Conservation (phyloP, 306 rosid genomes). For the Prunus armeniaca region DNA sequence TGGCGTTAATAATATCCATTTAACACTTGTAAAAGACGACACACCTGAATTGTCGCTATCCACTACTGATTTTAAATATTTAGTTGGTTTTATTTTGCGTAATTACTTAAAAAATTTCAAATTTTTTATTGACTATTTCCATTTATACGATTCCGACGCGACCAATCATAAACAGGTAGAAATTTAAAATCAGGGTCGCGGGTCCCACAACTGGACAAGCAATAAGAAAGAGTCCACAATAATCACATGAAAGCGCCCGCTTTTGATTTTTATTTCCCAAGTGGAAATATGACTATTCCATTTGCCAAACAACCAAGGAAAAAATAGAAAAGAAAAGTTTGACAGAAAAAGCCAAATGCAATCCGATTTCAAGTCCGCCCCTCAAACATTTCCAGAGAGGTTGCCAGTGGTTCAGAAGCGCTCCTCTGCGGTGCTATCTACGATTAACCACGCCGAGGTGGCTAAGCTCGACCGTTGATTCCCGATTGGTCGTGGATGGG, state of each 20-base stretch:
- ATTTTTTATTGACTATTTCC: constrained; percentile 2
- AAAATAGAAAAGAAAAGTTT: not conserved
- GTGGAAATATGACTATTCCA: constrained; percentile 17
- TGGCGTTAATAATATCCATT: too few relatives aligned
- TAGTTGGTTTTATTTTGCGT: not conserved
- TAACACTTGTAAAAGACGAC: not conserved
- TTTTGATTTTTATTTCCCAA: not conserved
- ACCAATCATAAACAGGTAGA: not conserved
- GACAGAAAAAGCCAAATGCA: constrained; percentile 41
- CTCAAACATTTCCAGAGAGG: not conserved
- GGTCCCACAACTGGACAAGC: constrained; percentile 4
- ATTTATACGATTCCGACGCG: too few relatives aligned
- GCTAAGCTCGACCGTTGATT: constrained; percentile 24
- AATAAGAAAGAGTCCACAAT: constrained; percentile 19
- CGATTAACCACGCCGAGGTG: constrained; percentile 14
- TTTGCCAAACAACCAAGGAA: not conserved
- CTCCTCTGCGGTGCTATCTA: constrained; percentile 15
- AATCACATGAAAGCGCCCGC: constrained; percentile 28
- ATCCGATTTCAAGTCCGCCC: constrained; percentile 51
- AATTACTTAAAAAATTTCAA: not conserved
- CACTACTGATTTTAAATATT: not conserved
- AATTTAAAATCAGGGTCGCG: not conserved
- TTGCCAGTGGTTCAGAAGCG: not conserved
- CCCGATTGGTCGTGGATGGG: constrained; percentile 64
- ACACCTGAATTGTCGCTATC: constrained; percentile 15